Conservation (phyloP, 257 asterid species). For the Penstemon eatonii region DNA sequence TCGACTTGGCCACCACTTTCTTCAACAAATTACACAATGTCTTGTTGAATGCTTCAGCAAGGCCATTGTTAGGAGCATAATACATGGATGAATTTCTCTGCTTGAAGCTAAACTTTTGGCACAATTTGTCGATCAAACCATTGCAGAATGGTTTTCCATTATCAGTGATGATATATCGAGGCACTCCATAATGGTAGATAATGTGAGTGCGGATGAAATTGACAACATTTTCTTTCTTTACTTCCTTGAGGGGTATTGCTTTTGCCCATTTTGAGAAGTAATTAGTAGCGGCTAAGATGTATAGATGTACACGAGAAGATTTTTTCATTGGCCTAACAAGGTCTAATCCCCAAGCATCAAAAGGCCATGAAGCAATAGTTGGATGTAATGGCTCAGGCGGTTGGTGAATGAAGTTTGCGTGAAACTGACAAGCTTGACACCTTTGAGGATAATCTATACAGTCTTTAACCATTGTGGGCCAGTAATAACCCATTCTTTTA, state of each 20-base stretch:
- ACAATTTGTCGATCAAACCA: background rate
- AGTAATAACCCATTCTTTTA: too few species aligned
- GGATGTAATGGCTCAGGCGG: too few species aligned
- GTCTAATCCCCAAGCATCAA: too few species aligned
- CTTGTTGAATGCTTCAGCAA: background rate
- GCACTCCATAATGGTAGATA: background rate
- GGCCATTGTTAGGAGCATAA: background rate
- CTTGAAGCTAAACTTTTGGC: background rate
- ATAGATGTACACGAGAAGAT: too few species aligned
- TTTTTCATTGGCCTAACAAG: too few species aligned
- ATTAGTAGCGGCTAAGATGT: background rate
- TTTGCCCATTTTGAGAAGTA: background rate
- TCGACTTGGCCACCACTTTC: background rate
- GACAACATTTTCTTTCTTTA: background rate
- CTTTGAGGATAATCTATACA: too few species aligned
- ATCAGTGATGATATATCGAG: background rate
- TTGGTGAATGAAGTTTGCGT: too few species aligned
- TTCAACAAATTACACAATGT: background rate
- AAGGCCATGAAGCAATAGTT: too few species aligned
- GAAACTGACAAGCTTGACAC: too few species aligned
- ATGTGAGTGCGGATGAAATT: background rate
- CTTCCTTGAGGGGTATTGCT: conserved; percentile 8
- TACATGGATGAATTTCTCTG: background rate
- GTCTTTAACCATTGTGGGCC: too few species aligned
- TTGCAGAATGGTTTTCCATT: background rate